Evolutionary conservation across 2,329 filamentous ascomycete genomes (phyloP), one percentile per base, ranked within the genome.

Genomic region (Onygenales sp.): DNA sequence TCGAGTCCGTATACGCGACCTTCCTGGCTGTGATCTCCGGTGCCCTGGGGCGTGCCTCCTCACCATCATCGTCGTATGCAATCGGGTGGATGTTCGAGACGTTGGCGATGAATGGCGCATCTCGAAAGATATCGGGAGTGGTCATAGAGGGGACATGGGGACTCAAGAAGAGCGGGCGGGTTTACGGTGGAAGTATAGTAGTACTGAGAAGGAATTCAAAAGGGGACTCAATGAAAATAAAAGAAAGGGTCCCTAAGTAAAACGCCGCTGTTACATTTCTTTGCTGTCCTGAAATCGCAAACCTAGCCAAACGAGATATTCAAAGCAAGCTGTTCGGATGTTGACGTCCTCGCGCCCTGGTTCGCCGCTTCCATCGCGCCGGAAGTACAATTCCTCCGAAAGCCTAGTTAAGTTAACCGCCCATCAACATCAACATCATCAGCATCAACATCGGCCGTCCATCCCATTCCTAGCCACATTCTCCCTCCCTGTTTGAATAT

Each of bases 71-170:
- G 33, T 56, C 35, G 39, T 55, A 43, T 41, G 43, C 38, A 35
- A 58, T 63, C 61, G 67, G 58, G 53, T 66, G 61, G 56, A 71
- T 65, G 62, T 68, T 65, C 62, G 68, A 71, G 62, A 73, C 69
- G 67, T 73, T 69, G 67, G 69, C 67, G 68, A 73, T 69, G 67
- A 71, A 67, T 66, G 72, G 70, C 64, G 70, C 71, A 72, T 73
- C 71, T 66, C 69, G 68, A 64, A 68, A 70, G 62, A 64, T 67
- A 70, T 71, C 69, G 59, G 68, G 68, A 61, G 71, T 71, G 64
- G 68, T 73, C 71, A 73, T 73, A 73, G 71, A 72, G 70, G 53
- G 66, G 61, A 71, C 70, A 73, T 73, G 64, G 63, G 69, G 67
- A 60, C 64, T 33, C 43, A n/a, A 43, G 54, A 43, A 49, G 46